Evolutionary conservation across 2,329 filamentous ascomycete genomes (phyloP), one percentile per base, ranked within the genome.

Genomic region (Dothidotthia symphoricarpi): DNA sequence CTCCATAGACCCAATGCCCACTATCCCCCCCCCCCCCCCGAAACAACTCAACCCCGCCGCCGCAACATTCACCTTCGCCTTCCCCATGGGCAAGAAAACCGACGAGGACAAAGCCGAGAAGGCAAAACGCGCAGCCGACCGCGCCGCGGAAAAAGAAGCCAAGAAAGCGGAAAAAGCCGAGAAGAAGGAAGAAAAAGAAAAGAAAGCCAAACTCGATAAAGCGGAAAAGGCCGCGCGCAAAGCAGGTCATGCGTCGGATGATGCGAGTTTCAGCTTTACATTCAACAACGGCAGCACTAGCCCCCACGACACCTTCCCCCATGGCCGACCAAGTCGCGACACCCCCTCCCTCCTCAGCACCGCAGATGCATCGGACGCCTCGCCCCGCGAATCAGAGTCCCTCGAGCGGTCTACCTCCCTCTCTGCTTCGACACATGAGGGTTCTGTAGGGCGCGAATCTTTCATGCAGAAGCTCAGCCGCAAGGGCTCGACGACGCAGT

Each of bases 41-140:
- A 66, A 61, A 9, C 53, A 77, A 53, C 75, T 97, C 17, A 97
- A 98, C 56, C 93, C 93, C 6, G 80, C 87, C 6, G 93, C 91
- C 0, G 90, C 90, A 7, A 87, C 85, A 1, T 97, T 97, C 63
- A 91, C 85, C 47, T 51, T 55, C 39, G 19, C 5, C 19, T 53
- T 55, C 17, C 36, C 40, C 12, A 30, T 57, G 1, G 53, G 57
- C 3, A 59, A 59, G 31, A 60, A 64, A 43, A 61, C 54, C 12
- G 57, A 61, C 9, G 61, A 64, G 28, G 61, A 61, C 28, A 63
- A 56, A 24, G 56, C 53, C 9, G 49, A 64, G 26, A 67, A 62
- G 36, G 58, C 56, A 7, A 61, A 57, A 36, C 51, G 50, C 16
- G 55, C 52, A 5, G 57, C 58, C 1, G 59, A 61, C 31, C 59